These are phyloP conservation scores for Volvox africanus DNA, from an alignment of 139 green algal species.

Conservation along the genomic window DNA sequence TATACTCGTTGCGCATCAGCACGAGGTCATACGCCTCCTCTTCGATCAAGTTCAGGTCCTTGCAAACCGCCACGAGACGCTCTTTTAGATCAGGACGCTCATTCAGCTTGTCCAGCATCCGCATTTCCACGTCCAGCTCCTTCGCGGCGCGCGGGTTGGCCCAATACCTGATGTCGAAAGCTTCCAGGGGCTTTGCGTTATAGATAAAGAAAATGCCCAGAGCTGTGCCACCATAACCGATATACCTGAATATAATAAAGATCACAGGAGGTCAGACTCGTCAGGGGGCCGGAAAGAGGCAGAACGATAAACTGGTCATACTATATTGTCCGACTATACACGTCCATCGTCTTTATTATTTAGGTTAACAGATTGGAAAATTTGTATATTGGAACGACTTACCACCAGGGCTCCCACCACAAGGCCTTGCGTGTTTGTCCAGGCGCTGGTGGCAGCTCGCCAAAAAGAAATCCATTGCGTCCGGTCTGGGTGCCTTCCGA, in stretches of 20 bases:
- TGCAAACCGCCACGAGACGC: slow-evolving; percentile 46
- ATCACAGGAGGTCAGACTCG: neutral
- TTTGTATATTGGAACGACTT: slow-evolving; percentile 38
- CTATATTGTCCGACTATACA: no score
- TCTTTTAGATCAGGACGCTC: slow-evolving; percentile 54
- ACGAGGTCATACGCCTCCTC: slow-evolving; percentile 67
- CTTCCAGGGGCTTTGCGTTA: slow-evolving; percentile 61
- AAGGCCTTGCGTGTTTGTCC: slow-evolving; percentile 84
- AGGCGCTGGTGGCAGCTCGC: slow-evolving; percentile 81
- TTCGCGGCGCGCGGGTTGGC: slow-evolving; percentile 50
- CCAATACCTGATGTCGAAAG: slow-evolving; percentile 68
- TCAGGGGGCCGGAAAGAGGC: neutral
- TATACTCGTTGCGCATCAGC: slow-evolving; percentile 69
- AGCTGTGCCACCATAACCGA: slow-evolving; percentile 54
- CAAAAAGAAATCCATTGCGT: slow-evolving; percentile 84
- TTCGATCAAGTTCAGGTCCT: slow-evolving; percentile 64
- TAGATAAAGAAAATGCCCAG: slow-evolving; percentile 59
- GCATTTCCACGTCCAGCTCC: slow-evolving; percentile 56
- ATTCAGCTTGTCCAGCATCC: slow-evolving; percentile 65
- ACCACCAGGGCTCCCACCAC: slow-evolving; percentile 91
- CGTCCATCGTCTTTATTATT: no score
- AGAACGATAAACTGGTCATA: neutral
- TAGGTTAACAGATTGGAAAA: no score
- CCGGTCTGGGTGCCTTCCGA: slow-evolving; percentile 80
- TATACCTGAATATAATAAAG: slow-evolving; percentile 35